phyloP scores from a whole-genome alignment of 257 asterid genomes.

The Thymus mandschuricus region DNA sequence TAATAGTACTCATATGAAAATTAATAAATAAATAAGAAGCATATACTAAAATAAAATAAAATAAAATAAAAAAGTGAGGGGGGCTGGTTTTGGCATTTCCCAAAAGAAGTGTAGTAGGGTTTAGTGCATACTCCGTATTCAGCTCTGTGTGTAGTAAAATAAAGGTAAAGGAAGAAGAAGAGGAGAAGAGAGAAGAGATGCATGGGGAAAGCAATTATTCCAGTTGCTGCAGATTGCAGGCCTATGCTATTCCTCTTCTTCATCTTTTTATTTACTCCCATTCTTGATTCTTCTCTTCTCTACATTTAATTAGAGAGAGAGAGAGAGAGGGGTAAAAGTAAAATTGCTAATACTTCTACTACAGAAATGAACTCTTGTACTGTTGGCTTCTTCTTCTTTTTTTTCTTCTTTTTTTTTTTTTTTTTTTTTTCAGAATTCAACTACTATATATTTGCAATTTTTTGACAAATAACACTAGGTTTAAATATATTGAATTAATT shows the following conservation, averaged over 20 bases:
- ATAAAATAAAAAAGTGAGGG: neutral
- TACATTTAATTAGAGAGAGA: no score
- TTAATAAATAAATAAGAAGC: no score
- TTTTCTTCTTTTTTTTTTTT: no score
- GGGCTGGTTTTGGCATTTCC: conserved; percentile 12
- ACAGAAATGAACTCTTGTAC: no score
- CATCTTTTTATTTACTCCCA: neutral
- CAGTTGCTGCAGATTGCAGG: conserved; percentile 21
- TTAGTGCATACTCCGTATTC: neutral
- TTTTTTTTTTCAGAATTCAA: no score
- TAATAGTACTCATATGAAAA: no score
- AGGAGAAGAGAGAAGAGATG: neutral
- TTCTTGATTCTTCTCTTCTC: no score
- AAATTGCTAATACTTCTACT: no score
- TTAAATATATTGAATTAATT: neutral
- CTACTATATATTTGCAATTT: no score
- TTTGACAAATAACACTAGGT: no score
- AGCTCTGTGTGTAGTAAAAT: conserved; percentile 17
- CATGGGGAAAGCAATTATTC: conserved; percentile 41
- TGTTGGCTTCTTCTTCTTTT: no score
- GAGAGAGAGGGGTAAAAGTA: no score
- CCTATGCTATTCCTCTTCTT: neutral
- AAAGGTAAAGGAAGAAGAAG: neutral
- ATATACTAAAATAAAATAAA: neutral
- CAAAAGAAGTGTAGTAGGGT: conserved; percentile 21